Evolutionary conservation across 1,284 basidiomycete species (phyloP).

Genomic region (Hortiboletus rubellus): DNA sequence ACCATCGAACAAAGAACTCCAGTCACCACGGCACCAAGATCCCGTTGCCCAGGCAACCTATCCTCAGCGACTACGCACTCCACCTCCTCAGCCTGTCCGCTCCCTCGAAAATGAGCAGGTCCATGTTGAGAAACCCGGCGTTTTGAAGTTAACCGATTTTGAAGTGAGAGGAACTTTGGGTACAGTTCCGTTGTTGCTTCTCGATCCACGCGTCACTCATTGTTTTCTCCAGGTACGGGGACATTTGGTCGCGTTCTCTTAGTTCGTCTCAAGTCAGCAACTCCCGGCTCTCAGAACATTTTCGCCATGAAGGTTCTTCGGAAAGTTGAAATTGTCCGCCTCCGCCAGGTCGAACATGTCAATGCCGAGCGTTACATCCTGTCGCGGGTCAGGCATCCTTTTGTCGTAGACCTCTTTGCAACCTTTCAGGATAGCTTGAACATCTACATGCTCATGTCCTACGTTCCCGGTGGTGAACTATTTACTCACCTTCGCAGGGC

Average conservation of each 20-base stretch:
- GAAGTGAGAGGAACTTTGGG: constrained; percentile 78
- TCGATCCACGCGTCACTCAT: constrained; percentile 6
- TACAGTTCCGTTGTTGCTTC: constrained; percentile 35
- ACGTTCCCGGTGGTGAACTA: constrained; percentile 95
- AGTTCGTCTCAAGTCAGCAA: constrained; percentile 62
- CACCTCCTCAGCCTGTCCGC: constrained; percentile 49
- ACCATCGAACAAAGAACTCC: constrained; percentile 12
- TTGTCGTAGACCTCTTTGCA: constrained; percentile 87
- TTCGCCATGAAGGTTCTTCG: constrained; percentile 94
- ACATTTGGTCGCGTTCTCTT: constrained; percentile 93
- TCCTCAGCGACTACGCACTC: constrained; percentile 25
- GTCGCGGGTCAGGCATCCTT: constrained; percentile 79
- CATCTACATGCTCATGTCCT: constrained; percentile 99
- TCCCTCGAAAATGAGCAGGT: constrained; percentile 68
- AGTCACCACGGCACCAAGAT: constrained; percentile 1
- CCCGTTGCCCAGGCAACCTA: constrained; percentile 10
- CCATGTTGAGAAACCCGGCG: constrained; percentile 55
- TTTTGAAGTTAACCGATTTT: constrained; percentile 70
- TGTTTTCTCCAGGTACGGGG: constrained; percentile 70
- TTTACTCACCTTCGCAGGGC: constrained; percentile 93
- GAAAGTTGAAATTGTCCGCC: constrained; percentile 91
- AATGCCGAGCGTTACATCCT: constrained; percentile 97
- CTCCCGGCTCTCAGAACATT: constrained; percentile 55
- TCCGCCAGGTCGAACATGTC: constrained; percentile 98
- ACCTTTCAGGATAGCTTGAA: constrained; percentile 96